Base-by-base conservation (phyloP, 2,329 filamentous ascomycete genomes). In the Aspergillus piperis region DNA sequence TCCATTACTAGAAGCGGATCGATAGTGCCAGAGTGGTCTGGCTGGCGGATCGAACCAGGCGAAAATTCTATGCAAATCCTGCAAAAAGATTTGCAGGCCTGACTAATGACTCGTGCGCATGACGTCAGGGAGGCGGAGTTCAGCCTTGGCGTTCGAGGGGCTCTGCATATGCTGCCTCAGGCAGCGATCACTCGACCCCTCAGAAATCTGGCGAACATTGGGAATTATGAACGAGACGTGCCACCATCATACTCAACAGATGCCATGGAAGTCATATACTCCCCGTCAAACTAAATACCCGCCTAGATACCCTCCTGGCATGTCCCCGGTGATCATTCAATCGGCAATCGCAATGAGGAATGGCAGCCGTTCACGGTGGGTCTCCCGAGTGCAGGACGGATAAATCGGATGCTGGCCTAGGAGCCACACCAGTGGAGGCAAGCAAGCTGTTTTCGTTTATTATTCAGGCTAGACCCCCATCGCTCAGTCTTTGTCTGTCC, bases 361-460 rank as follows among this genome's bases (percentile, higher is more conserved):
- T 44, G 53, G 41, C 41, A 55, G 53, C 53, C 53, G 53, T 55
- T 55, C 41, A 21, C 25, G 41, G 53, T 55, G 53, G 53, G 53
- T 39, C 47, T 50, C 47, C 47, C 53, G 39, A 23, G 53, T 8
- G 53, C 41, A 55, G 41, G n/a, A 55, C 53, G 53, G 53, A 55
- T 55, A 55, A 55, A 44, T 55, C 53, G 53, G 53, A 47, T 44
- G 41, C 23, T 30, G 25, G 21, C 39, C 41, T 17, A 19, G 32
- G 53, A 15, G 53, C n/a, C 53, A 32, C 19, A 13, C 8, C 25
- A 15, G 39, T 53, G 51, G 51, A 39, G 39, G 38, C 41, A 23
- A 38, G 23, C 15, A n/a, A 47, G n/a, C 47, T 30, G 47, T 50
- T 30, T 50, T 50, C 25, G 25, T 50, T 44, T 50, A 50, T 50